Evolutionary conservation across 306 rosid species (phyloP), one percentile per base, ranked within the genome.

Genomic region (Medicago lupulina): DNA sequence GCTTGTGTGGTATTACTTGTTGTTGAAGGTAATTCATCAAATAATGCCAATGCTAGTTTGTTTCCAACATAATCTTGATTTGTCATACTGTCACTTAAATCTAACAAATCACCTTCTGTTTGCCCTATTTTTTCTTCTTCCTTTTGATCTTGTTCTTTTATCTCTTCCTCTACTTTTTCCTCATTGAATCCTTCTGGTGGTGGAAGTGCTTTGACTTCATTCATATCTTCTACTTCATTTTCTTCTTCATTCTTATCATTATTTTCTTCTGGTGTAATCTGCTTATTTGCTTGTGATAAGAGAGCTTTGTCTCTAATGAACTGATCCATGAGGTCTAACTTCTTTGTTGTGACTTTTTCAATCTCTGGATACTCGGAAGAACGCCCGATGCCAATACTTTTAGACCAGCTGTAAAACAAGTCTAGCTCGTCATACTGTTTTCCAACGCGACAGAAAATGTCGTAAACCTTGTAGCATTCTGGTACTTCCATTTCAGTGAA

Each of bases 391-490:
- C 93, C 98, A 15, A 68, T 77, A 25, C 39, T 87, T 83, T 79
- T 92, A 72, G 86, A 82, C 99, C 98, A 96, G 66, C 18, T 5
- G 70, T 88, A 92, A 86, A 92, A 88, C 25, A 57, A 1, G 34
- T 96, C 96, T 17, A 96, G 86, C 68, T 92, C 98, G 25, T 96
- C 96, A 13, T 84, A 96, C 60, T 87, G 98, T 70, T 96, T 90
- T 25, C 93, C 95, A 0, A 92, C 85, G 6, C 99, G 92, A 50
- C 92, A 83, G 82, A 92, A 92, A 34, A 89, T 44, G 44, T 96
- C 98, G 43, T 88, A 87, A 9, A 90, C 89, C 80, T 75, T 92
- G 39, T 67, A 80, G 40, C 96, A 86, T 1, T 89, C 97, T 1
- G 74, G 75, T 10, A 87, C 47, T 14, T 84, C 88, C 70, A 92